These are phyloP conservation scores for Mycena latifolia DNA, from an alignment of 768 basidiomycete species.

Conservation along the genomic window DNA sequence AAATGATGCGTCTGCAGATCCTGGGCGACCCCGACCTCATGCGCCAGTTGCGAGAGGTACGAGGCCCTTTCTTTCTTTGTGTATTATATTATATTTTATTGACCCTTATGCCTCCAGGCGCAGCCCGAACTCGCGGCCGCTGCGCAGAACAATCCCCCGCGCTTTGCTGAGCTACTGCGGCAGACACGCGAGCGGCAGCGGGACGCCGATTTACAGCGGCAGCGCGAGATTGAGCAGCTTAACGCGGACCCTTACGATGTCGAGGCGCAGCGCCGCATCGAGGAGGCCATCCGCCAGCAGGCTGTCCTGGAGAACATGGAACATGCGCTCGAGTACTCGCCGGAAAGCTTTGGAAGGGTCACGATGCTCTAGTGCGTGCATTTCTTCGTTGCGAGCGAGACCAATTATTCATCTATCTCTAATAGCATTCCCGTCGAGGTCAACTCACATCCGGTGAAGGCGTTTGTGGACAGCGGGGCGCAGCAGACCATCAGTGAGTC, in stretches of 20 bases:
- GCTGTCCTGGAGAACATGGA: slow-evolving; percentile 93
- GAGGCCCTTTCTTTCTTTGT: slow-evolving; percentile 35
- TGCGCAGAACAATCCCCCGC: slow-evolving; percentile 71
- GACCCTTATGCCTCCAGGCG: slow-evolving; percentile 58
- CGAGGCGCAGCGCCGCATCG: slow-evolving; percentile 93
- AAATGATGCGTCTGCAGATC: slow-evolving; percentile 91
- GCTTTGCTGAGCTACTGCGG: slow-evolving; percentile 81
- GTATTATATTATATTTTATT: slow-evolving; percentile 8
- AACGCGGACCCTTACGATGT: slow-evolving; percentile 93
- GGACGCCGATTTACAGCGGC: slow-evolving; percentile 65
- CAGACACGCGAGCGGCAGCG: slow-evolving; percentile 69
- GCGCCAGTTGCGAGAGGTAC: slow-evolving; percentile 76
- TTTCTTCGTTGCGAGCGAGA: background rate
- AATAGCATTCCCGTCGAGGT: slow-evolving; percentile 90
- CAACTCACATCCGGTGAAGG: slow-evolving; percentile 90
- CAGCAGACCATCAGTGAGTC: slow-evolving; percentile 92
- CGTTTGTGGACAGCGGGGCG: slow-evolving; percentile 98
- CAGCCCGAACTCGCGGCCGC: slow-evolving; percentile 89
- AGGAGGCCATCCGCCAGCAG: slow-evolving; percentile 92
- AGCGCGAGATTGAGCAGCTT: slow-evolving; percentile 73
- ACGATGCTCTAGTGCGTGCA: slow-evolving; percentile 93
- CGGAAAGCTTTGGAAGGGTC: slow-evolving; percentile 94
- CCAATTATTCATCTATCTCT: background rate
- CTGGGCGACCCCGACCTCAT: slow-evolving; percentile 88
- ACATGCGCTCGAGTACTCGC: slow-evolving; percentile 93